Base-by-base conservation (phyloP, 2,329 filamentous ascomycete species). In the Penicillium digitatum region DNA sequence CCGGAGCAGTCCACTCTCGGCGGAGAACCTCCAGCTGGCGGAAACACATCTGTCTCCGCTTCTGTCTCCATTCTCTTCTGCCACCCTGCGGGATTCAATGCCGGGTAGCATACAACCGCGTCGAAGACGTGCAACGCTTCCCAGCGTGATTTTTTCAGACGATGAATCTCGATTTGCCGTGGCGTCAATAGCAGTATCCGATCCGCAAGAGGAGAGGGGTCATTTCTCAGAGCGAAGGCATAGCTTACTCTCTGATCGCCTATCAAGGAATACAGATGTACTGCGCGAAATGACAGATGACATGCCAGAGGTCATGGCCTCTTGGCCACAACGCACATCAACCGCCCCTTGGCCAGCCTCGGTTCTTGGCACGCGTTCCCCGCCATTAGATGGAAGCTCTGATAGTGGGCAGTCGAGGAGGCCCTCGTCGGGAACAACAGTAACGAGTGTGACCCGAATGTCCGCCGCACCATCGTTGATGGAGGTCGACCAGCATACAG, bases 201-300 rank as follows among this genome's bases (percentile, higher is more conserved):
- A 64, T 24, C 61, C 62, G 11, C 61, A 64, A 24, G 63, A 65
- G n/a, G 62, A 65, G 5, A 55, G 57, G 34, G 26, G 55, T 5
- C 18, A 45, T 18, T 18, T 44, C 10, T 58, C 59, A 8, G 66
- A 66, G 20, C 58, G 58, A 22, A 58, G 60, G 22, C 62, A 60
- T 11, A 62, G 57, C 34, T 49, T 63, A n/a, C 55, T 66, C 7
- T 69, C 64, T 50, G 60, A 63, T 14, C 76, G 76, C 48, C 70
- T 77, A 24, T 79, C 78, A 9, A 70, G 74, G 51, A 79, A 77
- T 58, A 74, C 73, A 22, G 71, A 69, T 51, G 74, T 69, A 9
- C 65, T 78, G 31, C 70, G 70, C 26, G 65, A 73, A 12, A 60
- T 72, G 35, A 67, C 66, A 20, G 67, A 62, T 34, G 64, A 70